Evolutionary conservation across 2,329 filamentous ascomycete species (phyloP), one percentile per base, ranked within the genome.

Genomic region (Alternaria viburni): DNA sequence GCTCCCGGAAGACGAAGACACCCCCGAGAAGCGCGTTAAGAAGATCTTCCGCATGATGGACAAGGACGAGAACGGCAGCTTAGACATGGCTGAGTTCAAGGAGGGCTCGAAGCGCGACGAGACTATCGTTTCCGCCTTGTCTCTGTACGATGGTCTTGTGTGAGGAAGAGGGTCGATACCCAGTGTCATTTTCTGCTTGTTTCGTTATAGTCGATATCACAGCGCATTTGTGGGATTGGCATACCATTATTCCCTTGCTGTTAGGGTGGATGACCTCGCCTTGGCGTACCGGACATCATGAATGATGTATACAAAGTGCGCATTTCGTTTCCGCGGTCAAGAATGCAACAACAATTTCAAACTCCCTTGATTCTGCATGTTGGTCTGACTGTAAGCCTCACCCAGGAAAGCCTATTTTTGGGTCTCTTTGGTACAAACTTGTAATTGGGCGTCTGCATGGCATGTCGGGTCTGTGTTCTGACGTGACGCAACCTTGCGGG

Each of bases 1-100:
- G 83, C 87, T 99, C 47, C 96, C 96, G 56, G 93, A 97, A 81
- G 96, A 99, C 83, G 96, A 99, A 85, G 95, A 99, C 83, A 99
- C 96, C 61, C 96, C 96, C 17, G 95, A 98, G 86, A 99, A 99
- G 86, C 91, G 96, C 69, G 96, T 99, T 67, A 90, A 87, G 82
- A 99, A 99, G 86, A 98, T 99, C 81, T 99, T 99, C 86, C 88
- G 91, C 76, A 98, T 98, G 96, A 99, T 99, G 96, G 96, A 99
- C 86, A 99, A 99, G 87, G 96, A 99, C 80, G 95, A 98, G 84
- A 98, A 98, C 79, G 96, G 95, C 73, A 96, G 92, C 77, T 84
- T 99, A 74, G 95, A 98, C 80, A 95, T 97, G 87, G 91, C 94
- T 65, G 96, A 99, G 81, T 99, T 99, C 86, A 98, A 98, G 84